Percentiles rank a stretch among this genome's conserved stretches.
These are phyloP conservation scores for Thielaviopsis euricoi DNA, from an alignment of 2,329 filamentous ascomycete genomes.

Conservation along the genomic window DNA sequence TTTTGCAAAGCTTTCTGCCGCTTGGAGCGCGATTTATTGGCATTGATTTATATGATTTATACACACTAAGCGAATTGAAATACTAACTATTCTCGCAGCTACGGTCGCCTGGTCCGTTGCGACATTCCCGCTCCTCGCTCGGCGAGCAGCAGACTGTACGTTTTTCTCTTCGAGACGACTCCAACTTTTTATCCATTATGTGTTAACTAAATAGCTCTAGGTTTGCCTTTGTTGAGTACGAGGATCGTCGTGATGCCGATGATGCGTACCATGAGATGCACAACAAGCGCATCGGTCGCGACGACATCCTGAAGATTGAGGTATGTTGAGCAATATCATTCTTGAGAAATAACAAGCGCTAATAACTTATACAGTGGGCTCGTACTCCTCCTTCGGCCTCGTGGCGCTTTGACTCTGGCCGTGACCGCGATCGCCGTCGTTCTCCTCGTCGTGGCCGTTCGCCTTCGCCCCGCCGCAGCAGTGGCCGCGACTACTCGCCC, in stretches of 20 bases:
- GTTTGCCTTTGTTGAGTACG: constrained; percentile 98
- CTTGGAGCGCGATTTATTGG: neutral
- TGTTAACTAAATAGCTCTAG: constrained; percentile 23
- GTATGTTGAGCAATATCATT: constrained; percentile 33
- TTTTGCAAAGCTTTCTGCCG: constrained; percentile 6
- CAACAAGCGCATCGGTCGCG: constrained; percentile 92
- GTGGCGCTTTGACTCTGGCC: constrained; percentile 92
- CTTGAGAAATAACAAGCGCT: constrained; percentile 4
- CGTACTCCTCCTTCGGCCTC: constrained; percentile 94
- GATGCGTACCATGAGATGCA: constrained; percentile 99
- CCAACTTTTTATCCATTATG: neutral
- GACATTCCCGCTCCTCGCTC: constrained; percentile 95
- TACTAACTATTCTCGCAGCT: constrained; percentile 37
- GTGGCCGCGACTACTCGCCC: constrained; percentile 66
- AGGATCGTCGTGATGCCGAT: constrained; percentile 93
- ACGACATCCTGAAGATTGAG: constrained; percentile 95
- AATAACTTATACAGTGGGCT: constrained; percentile 55
- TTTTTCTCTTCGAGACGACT: constrained; percentile 17
- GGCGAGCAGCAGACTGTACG: constrained; percentile 87
- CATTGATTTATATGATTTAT: neutral
- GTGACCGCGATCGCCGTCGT: constrained; percentile 52
- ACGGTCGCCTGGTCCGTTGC: constrained; percentile 92
- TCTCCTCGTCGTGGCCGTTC: constrained; percentile 52
- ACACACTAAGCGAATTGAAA: neutral
- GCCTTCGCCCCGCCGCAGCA: constrained; percentile 62